Conservation (phyloP, 2,329 filamentous ascomycete genomes). For the Aschersonia sp. region DNA sequence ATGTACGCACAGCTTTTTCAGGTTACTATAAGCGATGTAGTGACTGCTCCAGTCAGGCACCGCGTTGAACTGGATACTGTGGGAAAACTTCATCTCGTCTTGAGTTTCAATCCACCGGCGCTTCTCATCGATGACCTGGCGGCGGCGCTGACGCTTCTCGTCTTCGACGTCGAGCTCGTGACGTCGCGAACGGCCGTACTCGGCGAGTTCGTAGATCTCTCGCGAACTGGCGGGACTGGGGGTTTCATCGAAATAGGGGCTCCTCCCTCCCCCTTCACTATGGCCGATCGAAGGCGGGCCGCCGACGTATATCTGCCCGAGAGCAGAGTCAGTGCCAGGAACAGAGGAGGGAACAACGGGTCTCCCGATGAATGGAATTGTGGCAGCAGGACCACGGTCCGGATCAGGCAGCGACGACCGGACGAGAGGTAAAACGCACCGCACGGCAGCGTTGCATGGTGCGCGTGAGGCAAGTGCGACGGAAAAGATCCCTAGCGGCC, state of each 20-base stretch:
- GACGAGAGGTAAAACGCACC: no score
- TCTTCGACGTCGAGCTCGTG: conserved; percentile 15
- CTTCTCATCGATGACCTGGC: conserved; percentile 44
- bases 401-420: no score
- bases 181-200: conserved; percentile 19
- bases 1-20: conserved; percentile 80
- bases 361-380: conserved; percentile 17
- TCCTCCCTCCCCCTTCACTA: conserved; percentile 22
- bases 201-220: conserved; percentile 25
- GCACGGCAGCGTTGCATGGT: neutral
- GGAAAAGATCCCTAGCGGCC: neutral
- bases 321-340: conserved; percentile 13
- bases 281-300: conserved; percentile 10
- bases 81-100: conserved; percentile 98
- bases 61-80: conserved; percentile 98
- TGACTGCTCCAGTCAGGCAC: conserved; percentile 99
- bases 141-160: conserved; percentile 14
- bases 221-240: no score
- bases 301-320: conserved; percentile 7
- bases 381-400: conserved; percentile 9
- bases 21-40: conserved; percentile 96
- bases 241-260: conserved; percentile 1
- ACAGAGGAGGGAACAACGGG: conserved; percentile 24
- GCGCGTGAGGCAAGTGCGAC: neutral
- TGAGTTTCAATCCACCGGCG: conserved; percentile 54